phyloP scores from a whole-genome alignment of 2,329 filamentous ascomycete species.

The Magnaporthiopsis rhizophila region DNA sequence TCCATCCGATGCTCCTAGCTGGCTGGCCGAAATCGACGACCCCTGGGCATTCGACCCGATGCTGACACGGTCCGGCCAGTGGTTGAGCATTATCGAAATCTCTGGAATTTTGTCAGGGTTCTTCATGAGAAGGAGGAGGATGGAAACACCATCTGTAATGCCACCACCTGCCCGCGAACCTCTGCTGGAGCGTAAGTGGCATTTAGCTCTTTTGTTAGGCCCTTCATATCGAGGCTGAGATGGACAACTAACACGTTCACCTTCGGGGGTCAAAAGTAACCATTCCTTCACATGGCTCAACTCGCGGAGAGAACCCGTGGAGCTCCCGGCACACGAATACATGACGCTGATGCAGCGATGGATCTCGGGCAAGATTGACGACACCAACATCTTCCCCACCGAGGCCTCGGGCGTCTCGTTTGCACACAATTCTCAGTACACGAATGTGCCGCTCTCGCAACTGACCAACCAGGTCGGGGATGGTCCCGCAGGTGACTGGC shows the following conservation, averaged over 20 bases:
- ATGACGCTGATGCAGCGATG: constrained; percentile 94
- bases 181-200: constrained; percentile 81
- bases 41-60: constrained; percentile 11
- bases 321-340: constrained; percentile 87
- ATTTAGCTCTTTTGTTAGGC: neutral
- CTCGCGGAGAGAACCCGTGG: constrained; percentile 75
- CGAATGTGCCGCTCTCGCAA: constrained; percentile 52
- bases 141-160: constrained; percentile 73
- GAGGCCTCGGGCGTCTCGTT: constrained; percentile 65
- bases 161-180: constrained; percentile 80
- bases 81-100: constrained; percentile 83
- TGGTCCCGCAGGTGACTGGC: constrained; percentile 49
- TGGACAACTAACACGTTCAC: constrained; percentile 12
- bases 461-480: constrained; percentile 39
- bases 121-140: constrained; percentile 80
- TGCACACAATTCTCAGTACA: constrained; percentile 52
- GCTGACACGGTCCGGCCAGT: constrained; percentile 40
- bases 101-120: constrained; percentile 83
- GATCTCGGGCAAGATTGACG: constrained; percentile 93
- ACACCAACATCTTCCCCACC: constrained; percentile 83
- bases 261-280: constrained; percentile 50
- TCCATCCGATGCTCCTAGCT: too few species aligned
- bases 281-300: constrained; percentile 97
- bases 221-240: neutral
- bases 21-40: too few species aligned